phyloP scores from a whole-genome alignment of 2,329 filamentous ascomycete species.

The Macroventuria anomochaeta region DNA sequence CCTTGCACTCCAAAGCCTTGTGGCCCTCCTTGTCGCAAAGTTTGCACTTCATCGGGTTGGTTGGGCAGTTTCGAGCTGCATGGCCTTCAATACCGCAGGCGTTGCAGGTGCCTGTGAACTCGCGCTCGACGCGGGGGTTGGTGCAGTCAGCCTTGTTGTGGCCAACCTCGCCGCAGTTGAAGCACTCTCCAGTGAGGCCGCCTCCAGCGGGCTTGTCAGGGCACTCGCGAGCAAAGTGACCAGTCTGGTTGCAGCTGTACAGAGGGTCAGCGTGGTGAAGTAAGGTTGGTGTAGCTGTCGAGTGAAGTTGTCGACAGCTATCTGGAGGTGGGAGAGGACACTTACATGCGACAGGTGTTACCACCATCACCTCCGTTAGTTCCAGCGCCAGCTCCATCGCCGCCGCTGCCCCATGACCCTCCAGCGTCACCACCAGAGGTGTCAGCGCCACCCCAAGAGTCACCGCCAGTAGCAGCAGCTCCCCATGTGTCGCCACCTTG shows the following conservation, averaged over 20 bases:
- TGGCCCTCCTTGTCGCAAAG: slow-evolving; percentile 61
- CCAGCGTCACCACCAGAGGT: slow-evolving; percentile 18
- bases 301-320: neutral
- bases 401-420: slow-evolving; percentile 30
- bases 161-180: slow-evolving; percentile 65
- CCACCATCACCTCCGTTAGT: slow-evolving; percentile 43
- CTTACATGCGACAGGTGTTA: slow-evolving; percentile 52
- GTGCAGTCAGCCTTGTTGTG: slow-evolving; percentile 70
- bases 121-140: slow-evolving; percentile 60
- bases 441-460: slow-evolving; percentile 9
- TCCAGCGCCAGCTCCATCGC: slow-evolving; percentile 19
- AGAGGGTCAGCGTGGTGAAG: slow-evolving; percentile 32
- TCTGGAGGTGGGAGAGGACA: slow-evolving; percentile 10
- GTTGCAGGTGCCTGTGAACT: slow-evolving; percentile 65
- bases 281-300: neutral
- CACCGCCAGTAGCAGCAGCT: slow-evolving; percentile 14
- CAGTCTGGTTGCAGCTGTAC: slow-evolving; percentile 51
- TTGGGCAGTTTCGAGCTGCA: slow-evolving; percentile 67
- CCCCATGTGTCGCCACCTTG: slow-evolving; percentile 26
- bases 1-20: slow-evolving; percentile 56
- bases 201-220: slow-evolving; percentile 50
- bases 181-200: slow-evolving; percentile 58
- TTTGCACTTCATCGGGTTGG: slow-evolving; percentile 61
- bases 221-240: slow-evolving; percentile 59
- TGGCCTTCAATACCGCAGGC: slow-evolving; percentile 63